These are phyloP conservation scores for Pharus latifolius DNA, from an alignment of 176 grass and related monocot species.

Conservation along the genomic window DNA sequence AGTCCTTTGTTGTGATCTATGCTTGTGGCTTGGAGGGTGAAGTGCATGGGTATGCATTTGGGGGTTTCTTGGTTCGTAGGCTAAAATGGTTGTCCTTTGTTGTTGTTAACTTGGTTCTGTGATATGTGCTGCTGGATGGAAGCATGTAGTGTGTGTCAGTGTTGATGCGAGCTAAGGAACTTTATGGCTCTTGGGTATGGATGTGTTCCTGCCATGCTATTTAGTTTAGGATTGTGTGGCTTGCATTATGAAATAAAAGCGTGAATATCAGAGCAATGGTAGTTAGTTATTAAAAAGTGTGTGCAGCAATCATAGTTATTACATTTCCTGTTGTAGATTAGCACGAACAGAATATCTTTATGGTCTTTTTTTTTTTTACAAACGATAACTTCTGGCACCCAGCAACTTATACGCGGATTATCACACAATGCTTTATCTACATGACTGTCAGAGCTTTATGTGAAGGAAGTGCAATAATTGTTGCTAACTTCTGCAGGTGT, in stretches of 20 bases:
- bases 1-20: neutral
- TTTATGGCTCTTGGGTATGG: neutral
- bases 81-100: neutral
- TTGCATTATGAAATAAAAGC: no score
- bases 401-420: no score
- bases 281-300: no score
- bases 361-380: no score
- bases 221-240: neutral
- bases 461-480: conserved; percentile 3
- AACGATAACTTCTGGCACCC: no score
- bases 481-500: conserved; percentile 6
- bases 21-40: neutral
- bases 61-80: neutral
- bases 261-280: neutral
- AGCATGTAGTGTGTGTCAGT: neutral
- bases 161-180: neutral
- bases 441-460: neutral
- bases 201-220: neutral
- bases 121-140: neutral
- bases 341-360: neutral
- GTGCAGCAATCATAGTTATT: no score
- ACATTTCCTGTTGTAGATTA: neutral
- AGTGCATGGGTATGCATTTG: neutral
- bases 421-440: conserved; percentile 4
- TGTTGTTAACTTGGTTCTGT: neutral